Percentiles rank a stretch among this genome's conserved stretches.
Evolutionary conservation across 345 rosid species (phyloP).

Genomic region (Bruguiera parviflora): DNA sequence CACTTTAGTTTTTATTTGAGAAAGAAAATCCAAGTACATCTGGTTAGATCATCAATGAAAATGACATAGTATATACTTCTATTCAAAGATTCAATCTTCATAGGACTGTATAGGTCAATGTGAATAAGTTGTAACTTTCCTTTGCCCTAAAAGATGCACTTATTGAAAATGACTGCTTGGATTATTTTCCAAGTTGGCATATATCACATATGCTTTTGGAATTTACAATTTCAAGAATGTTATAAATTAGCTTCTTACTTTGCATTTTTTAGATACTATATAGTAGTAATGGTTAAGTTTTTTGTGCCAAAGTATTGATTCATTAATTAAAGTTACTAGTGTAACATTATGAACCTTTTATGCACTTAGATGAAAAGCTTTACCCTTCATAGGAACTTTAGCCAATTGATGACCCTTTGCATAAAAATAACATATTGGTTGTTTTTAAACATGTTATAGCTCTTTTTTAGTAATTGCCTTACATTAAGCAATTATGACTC

Average conservation of each 20-base stretch:
- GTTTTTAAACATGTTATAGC: neutral
- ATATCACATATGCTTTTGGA: too few relatives aligned
- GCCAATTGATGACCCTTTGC: neutral
- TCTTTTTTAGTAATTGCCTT: neutral
- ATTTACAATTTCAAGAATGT: too few relatives aligned
- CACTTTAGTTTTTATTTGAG: neutral
- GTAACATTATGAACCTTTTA: neutral
- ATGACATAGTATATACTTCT: constrained; percentile 4
- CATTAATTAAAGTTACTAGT: too few relatives aligned
- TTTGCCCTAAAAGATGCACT: too few relatives aligned
- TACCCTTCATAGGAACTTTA: neutral
- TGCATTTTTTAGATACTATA: neutral
- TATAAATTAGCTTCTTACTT: too few relatives aligned
- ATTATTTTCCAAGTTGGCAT: too few relatives aligned
- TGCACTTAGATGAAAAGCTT: too few relatives aligned
- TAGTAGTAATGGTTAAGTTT: too few relatives aligned
- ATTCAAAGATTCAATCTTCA: neutral
- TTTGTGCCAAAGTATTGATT: neutral
- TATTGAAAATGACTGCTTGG: too few relatives aligned
- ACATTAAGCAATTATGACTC: too few relatives aligned
- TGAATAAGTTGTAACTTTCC: too few relatives aligned
- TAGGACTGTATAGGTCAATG: neutral
- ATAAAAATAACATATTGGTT: neutral
- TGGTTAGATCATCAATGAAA: constrained; percentile 10
- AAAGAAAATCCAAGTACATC: neutral